These are phyloP conservation scores for Monilinia aucupariae DNA, from an alignment of 2,329 filamentous ascomycete genomes.

Conservation along the genomic window DNA sequence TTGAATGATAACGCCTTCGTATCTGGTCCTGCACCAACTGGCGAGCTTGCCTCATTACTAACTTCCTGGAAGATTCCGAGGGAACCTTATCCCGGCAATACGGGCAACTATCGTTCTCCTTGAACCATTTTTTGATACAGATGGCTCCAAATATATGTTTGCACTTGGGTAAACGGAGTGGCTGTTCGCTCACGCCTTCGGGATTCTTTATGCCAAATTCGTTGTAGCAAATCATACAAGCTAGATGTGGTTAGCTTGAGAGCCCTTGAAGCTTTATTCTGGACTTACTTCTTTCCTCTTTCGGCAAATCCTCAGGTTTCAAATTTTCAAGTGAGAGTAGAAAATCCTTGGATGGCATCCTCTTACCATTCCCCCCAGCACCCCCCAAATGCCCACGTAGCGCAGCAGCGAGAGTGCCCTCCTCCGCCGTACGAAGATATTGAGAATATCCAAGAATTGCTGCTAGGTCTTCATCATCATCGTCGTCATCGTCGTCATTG, in stretches of 20 bases:
- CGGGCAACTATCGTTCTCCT: slow-evolving; percentile 57
- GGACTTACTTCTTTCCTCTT: slow-evolving; percentile 31
- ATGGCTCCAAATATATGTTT: slow-evolving; percentile 59
- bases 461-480: neutral
- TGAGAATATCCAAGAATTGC: neutral
- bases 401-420: slow-evolving; percentile 17
- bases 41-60: slow-evolving; percentile 16
- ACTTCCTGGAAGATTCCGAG: slow-evolving; percentile 38
- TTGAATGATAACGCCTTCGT: neutral
- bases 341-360: slow-evolving; percentile 30
- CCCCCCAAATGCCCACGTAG: slow-evolving; percentile 25
- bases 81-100: slow-evolving; percentile 59
- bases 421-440: neutral
- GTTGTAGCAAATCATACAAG: slow-evolving; percentile 60
- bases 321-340: slow-evolving; percentile 31
- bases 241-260: slow-evolving; percentile 36
- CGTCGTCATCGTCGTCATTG: neutral
- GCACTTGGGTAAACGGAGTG: slow-evolving; percentile 55
- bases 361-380: slow-evolving; percentile 21
- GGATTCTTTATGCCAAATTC: slow-evolving; percentile 53
- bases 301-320: slow-evolving; percentile 28
- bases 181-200: slow-evolving; percentile 52
- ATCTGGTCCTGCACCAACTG: neutral
- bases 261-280: neutral
- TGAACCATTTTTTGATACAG: slow-evolving; percentile 62